Conservation (phyloP, 768 basidiomycete genomes). For the Tulasnella calospora region DNA sequence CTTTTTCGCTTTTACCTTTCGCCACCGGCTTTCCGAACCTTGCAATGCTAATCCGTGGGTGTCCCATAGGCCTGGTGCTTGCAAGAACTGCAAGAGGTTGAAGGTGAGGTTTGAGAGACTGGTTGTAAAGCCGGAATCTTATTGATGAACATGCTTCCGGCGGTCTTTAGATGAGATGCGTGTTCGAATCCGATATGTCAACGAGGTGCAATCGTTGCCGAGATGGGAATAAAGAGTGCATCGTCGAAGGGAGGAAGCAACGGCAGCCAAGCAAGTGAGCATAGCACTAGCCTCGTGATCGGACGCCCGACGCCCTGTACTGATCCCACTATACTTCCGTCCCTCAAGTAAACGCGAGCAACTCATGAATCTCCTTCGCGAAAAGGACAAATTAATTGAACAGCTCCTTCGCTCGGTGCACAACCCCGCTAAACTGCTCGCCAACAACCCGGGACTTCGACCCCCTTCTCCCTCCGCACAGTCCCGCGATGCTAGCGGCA, state of each 20-base stretch:
- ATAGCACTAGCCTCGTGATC: background rate
- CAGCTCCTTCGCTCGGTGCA: conserved; percentile 73
- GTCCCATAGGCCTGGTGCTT: conserved; percentile 65
- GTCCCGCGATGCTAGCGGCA: background rate
- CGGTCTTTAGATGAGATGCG: conserved; percentile 72
- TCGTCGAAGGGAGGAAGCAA: conserved; percentile 78
- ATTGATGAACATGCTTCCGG: background rate
- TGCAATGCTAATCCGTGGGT: background rate
- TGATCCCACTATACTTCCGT: background rate
- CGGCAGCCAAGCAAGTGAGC: conserved; percentile 78
- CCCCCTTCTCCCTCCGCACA: conserved; percentile 11
- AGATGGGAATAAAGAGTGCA: conserved; percentile 44
- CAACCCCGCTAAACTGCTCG: conserved; percentile 25
- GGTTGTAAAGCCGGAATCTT: too few relatives aligned
- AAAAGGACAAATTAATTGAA: conserved; percentile 84
- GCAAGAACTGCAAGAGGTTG: conserved; percentile 80
- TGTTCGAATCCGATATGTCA: conserved; percentile 64
- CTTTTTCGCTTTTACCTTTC: background rate
- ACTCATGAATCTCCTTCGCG: conserved; percentile 75
- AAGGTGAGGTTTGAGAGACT: conserved; percentile 48
- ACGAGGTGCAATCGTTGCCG: conserved; percentile 65
- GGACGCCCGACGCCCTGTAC: background rate
- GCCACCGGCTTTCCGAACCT: background rate
- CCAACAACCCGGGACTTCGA: background rate
- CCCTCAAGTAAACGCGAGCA: conserved; percentile 71